Conservation (phyloP, 768 basidiomycete genomes). For the Mrakia frigida region DNA sequence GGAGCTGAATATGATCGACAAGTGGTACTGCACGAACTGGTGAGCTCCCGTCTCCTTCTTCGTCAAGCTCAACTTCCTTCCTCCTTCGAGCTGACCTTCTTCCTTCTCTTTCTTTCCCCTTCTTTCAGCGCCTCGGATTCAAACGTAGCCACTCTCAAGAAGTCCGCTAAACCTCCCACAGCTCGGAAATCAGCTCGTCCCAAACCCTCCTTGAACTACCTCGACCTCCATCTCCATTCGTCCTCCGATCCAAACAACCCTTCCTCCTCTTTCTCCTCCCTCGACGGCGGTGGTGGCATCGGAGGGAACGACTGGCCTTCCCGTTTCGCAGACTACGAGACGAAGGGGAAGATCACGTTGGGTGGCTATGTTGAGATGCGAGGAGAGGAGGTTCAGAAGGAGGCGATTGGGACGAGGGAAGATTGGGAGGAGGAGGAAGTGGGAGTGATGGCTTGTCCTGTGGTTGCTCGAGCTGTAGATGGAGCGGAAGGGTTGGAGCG, state of each 20-base stretch:
- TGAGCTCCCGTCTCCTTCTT: background rate
- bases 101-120: background rate
- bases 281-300: too few species aligned
- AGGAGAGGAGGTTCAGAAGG: background rate
- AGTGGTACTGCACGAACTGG: conserved; percentile 30
- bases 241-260: background rate
- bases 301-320: conserved; percentile 6
- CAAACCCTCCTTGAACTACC: conserved; percentile 6
- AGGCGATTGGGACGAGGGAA: background rate
- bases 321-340: conserved; percentile 14
- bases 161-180: background rate
- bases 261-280: background rate
- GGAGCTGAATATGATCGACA: conserved; percentile 4
- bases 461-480: background rate
- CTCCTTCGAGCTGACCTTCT: background rate
- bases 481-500: background rate
- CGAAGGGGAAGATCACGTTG: background rate
- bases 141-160: background rate
- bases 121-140: background rate
- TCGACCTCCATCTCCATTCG: conserved; percentile 2
- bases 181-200: conserved; percentile 16
- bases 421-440: conserved; percentile 19
- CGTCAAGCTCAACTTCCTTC: background rate
- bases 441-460: background rate
- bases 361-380: conserved; percentile 23